Evolutionary conservation across 2,329 filamentous ascomycete species (phyloP).

Genomic region (Epichloe glyceriae): DNA sequence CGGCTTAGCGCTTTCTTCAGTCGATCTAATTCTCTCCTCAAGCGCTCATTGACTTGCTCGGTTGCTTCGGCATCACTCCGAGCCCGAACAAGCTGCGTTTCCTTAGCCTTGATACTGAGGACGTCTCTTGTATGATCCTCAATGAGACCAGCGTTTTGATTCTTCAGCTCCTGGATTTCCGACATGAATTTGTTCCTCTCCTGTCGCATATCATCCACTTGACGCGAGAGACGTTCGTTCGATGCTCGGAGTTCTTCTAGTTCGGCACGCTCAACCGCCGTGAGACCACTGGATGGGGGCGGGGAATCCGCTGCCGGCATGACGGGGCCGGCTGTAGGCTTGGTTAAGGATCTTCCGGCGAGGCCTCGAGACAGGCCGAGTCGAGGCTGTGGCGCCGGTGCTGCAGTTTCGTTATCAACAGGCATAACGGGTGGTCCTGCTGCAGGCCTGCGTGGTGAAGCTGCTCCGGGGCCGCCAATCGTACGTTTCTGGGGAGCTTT

Average conservation of each 20-base stretch:
- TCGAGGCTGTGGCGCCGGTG: slow-evolving; percentile 47
- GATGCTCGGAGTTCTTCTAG: slow-evolving; percentile 76
- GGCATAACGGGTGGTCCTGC: slow-evolving; percentile 35
- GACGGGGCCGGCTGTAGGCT: slow-evolving; percentile 45
- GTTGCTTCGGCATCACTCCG: slow-evolving; percentile 81
- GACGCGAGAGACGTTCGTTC: slow-evolving; percentile 63
- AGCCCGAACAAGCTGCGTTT: slow-evolving; percentile 88
- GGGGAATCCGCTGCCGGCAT: slow-evolving; percentile 41
- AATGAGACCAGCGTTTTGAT: slow-evolving; percentile 91
- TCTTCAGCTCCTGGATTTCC: slow-evolving; percentile 87
- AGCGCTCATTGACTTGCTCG: slow-evolving; percentile 71
- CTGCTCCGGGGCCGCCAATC: slow-evolving; percentile 32
- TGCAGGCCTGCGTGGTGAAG: slow-evolving; percentile 41
- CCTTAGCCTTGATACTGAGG: slow-evolving; percentile 93
- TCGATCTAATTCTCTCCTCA: slow-evolving; percentile 79
- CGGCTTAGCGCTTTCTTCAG: slow-evolving; percentile 73
- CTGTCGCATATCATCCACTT: slow-evolving; percentile 67
- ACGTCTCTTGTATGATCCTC: slow-evolving; percentile 95
- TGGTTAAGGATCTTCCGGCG: slow-evolving; percentile 72
- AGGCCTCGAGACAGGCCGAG: slow-evolving; percentile 64
- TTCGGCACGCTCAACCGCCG: slow-evolving; percentile 77
- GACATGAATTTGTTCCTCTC: slow-evolving; percentile 73
- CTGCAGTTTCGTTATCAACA: slow-evolving; percentile 43
- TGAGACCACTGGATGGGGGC: slow-evolving; percentile 50
- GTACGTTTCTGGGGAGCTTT: slow-evolving; percentile 47